Percentiles rank a stretch among this genome's conserved stretches.
Evolutionary conservation across 148 eudicot species (phyloP).

Genomic region (Fallopia convolvulus): DNA sequence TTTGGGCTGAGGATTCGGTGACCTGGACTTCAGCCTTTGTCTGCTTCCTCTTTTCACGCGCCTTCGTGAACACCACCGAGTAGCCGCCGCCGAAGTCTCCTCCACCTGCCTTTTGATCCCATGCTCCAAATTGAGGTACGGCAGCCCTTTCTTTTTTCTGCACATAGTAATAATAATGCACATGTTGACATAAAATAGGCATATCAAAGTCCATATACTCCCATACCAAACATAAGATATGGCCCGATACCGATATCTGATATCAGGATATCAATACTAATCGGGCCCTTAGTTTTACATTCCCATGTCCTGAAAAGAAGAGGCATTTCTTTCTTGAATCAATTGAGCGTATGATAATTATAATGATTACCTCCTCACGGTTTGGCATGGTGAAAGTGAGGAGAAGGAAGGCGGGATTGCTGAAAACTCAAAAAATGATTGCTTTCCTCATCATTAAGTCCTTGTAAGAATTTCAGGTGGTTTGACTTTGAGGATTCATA

Average conservation of each 20-base stretch:
- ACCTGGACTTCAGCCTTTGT: background rate
- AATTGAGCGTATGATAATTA: background rate
- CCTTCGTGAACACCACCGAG: conserved; percentile 9
- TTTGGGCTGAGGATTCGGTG: background rate
- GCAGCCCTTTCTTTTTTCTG: background rate
- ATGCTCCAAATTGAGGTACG: conserved; percentile 6
- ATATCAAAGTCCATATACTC: background rate
- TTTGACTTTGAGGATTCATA: background rate
- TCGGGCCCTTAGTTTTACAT: too few relatives aligned
- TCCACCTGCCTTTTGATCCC: background rate
- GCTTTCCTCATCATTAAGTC: conserved; percentile 1
- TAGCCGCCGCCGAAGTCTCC: conserved; percentile 3
- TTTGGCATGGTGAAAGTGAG: background rate
- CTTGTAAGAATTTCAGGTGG: background rate
- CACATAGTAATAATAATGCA: background rate
- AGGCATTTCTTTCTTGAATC: background rate
- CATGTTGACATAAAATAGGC: background rate
- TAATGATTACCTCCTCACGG: background rate
- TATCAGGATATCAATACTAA: too few relatives aligned
- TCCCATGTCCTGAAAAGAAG: background rate
- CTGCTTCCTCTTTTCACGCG: conserved; percentile 4
- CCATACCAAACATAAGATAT: too few relatives aligned
- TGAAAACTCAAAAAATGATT: conserved; percentile 5
- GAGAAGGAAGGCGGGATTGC: conserved; percentile 1
- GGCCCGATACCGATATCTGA: too few relatives aligned